These are phyloP conservation scores for Voacanga thouarsii DNA, from an alignment of 257 asterid species.

Conservation along the genomic window DNA sequence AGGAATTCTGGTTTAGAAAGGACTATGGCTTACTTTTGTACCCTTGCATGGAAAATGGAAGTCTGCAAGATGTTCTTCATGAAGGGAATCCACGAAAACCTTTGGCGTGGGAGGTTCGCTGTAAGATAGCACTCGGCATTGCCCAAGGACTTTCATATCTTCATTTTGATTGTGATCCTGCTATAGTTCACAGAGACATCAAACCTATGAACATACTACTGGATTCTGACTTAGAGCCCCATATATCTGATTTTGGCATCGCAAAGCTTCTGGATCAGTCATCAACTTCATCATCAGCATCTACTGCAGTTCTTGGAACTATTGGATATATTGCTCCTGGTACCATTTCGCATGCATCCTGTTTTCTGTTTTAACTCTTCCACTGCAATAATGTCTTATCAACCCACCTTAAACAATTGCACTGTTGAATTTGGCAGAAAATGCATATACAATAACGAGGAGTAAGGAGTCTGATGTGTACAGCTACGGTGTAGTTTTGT, in stretches of 20 bases:
- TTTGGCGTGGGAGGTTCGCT: constrained; percentile 55
- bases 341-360: constrained; percentile 15
- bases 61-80: constrained; percentile 71
- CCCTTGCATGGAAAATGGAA: constrained; percentile 65
- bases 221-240: constrained; percentile 74
- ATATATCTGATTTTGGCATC: constrained; percentile 79
- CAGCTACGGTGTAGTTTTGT: constrained; percentile 65
- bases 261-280: constrained; percentile 71
- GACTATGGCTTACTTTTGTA: constrained; percentile 64
- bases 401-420: not conserved
- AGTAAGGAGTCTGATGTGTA: constrained; percentile 74
- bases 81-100: constrained; percentile 29
- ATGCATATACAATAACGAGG: constrained; percentile 44
- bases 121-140: constrained; percentile 58
- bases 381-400: not conserved
- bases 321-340: constrained; percentile 88
- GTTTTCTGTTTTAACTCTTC: not conserved
- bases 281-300: constrained; percentile 29
- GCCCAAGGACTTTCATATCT: constrained; percentile 79
- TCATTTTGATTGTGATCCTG: constrained; percentile 80
- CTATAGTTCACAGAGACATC: constrained; percentile 69
- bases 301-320: constrained; percentile 56
- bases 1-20: constrained; percentile 73
- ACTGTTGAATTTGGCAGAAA: constrained; percentile 36
- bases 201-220: constrained; percentile 75